Base-by-base conservation (phyloP, 2,329 filamentous ascomycete genomes). In the Diaporthe caulivora region DNA sequence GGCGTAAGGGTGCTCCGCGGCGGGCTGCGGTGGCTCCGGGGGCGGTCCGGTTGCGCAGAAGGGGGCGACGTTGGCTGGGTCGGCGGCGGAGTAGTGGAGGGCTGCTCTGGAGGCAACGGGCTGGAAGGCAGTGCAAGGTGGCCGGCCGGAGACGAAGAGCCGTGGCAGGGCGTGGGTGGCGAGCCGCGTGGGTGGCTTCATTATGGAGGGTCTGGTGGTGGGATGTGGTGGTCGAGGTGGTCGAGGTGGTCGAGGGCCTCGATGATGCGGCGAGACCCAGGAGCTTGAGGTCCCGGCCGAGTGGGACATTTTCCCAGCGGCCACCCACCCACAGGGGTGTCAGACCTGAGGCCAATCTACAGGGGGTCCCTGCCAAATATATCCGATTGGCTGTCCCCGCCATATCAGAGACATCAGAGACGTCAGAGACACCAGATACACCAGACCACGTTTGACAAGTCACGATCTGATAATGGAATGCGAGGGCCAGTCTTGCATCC, bases 1-100 rank as follows among this genome's bases (percentile, higher is more conserved):
- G 71, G 85, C 82, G 21, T 81, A 81, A 69, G 83, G 82, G 75
- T 81, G 83, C 49, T 82, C 81, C 47, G 80, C 78, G 55, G 77
- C 81, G 15, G 89, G 86, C 31, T 82, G 77, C 1, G 91, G 90
- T 1, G 90, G 83, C 72, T 86, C 83, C 3, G 91, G 90, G 9
- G 91, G 90, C 70, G 91, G 90, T 1, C 90, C 90, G 44, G 88
- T 85, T 75, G 88, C 88, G 75, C 89, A 85, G 75, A 90, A 83
- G 55, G 89, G 85, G 37, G 84, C 84, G 74, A 89, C 87, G 76
- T 86, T 83, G 64, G 88, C 88, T 29, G 81, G 79, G 13, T 83
- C 77, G 71, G 81, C 80, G 15, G 80, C 42, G 3, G 83, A 82
- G 70, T 77, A 78, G 76, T 81, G 80, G 49, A 75, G 70, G 10